Evolutionary conservation across 2,329 filamentous ascomycete species (phyloP), one percentile per base, ranked within the genome.

Genomic region (Pseudovirgaria hyperparasitica): DNA sequence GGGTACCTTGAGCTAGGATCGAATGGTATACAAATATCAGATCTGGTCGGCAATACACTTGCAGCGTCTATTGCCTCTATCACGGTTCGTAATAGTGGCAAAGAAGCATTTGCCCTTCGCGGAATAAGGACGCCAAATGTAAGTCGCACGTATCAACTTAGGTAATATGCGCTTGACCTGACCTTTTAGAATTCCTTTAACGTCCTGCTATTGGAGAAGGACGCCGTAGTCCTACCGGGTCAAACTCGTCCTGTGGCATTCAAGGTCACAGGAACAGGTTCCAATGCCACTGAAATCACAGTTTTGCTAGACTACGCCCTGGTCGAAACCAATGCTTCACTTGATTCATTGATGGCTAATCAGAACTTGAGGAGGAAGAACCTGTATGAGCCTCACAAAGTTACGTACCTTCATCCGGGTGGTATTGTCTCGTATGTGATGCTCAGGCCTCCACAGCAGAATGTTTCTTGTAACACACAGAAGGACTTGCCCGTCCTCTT

Each of bases 351-450:
- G 5, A 22, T 33, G 16, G 41, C 47, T 3, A 45, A 37, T 7
- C 48, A 53, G 19, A 25, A 36, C 11, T 31, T 52, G 5, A 45
- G 34, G 5, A 36, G 36, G 19, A 25, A 30, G 6, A 46, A 39
- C 9, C 31, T 55, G 5, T 49, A 55, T 24, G 50, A 61, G 7
- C 48, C 65, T 4, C 66, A 70, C 28, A 69, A 64, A 37, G 46
- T 69, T 23, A 72, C 67, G 2, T 71, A 60, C 37, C 44, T 63
- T 19, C 67, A 71, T 40, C 63, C 65, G 5, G 55, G 59, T 20
- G 63, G 60, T 17, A 63, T 63, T 26, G 58, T 68, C 6, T 72
- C 67, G 5, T 73, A 72, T 44, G 63, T 67, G 8, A 63, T 72
- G 33, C 47, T 73, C 20, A 56, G 65, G n/a, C 57, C 68, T 15